These are phyloP conservation scores for Volvariella volvacea DNA, from an alignment of 1,284 basidiomycete genomes.

Conservation along the genomic window DNA sequence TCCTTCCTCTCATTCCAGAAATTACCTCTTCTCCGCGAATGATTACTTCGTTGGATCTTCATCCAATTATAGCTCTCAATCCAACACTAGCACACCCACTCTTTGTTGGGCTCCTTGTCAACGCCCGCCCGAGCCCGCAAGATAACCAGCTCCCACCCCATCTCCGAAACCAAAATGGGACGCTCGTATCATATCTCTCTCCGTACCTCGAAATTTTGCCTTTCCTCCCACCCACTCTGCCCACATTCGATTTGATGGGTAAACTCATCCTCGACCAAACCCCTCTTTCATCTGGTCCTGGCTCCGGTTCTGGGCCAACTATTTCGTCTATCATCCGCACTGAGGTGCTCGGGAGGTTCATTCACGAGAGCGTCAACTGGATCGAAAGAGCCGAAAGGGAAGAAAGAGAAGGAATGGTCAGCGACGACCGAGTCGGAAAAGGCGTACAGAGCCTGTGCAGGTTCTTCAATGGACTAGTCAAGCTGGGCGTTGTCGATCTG, in stretches of 20 bases:
- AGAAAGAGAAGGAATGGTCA: conserved; percentile 54
- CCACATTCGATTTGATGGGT: conserved; percentile 68
- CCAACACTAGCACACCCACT: conserved; percentile 60
- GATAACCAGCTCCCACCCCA: conserved; percentile 24
- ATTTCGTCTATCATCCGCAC: conserved; percentile 54
- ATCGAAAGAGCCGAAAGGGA: conserved; percentile 60
- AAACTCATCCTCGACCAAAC: conserved; percentile 57
- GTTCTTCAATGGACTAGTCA: conserved; percentile 41
- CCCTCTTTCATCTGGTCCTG: no score
- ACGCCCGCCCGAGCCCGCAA: conserved; percentile 15
- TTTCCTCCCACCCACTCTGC: conserved; percentile 56
- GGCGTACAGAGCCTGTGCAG: conserved; percentile 69
- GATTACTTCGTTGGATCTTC: conserved; percentile 59
- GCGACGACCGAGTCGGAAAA: conserved; percentile 65
- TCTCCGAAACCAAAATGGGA: conserved; percentile 1
- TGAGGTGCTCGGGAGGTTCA: conserved; percentile 62
- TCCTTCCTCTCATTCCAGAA: conserved; percentile 41
- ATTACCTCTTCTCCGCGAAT: conserved; percentile 39
- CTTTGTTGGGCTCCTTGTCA: conserved; percentile 46
- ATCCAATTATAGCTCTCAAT: conserved; percentile 59
- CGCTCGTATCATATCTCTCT: conserved; percentile 12
- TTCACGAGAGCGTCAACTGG: conserved; percentile 60
- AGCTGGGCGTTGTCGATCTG: neutral
- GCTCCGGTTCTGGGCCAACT: conserved; percentile 39
- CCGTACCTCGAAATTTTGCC: conserved; percentile 53